Evolutionary conservation across 129 eudicot genomes (phyloP).

Genomic region (Flaveria brownii): DNA sequence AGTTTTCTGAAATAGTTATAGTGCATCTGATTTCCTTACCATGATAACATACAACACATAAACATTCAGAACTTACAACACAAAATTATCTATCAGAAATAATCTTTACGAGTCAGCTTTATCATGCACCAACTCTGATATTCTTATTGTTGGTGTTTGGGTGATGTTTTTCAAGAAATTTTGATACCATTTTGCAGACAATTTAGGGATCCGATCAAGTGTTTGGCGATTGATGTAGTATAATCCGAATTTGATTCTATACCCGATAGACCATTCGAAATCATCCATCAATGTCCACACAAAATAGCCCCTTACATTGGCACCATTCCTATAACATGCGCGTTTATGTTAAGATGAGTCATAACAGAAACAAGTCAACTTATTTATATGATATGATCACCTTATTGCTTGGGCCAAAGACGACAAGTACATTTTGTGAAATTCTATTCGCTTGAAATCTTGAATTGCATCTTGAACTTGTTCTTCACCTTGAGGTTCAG

Average conservation of each 20-base stretch:
- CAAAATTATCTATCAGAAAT: not conserved
- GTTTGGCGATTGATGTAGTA: conserved; percentile 67
- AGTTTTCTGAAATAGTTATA: not conserved
- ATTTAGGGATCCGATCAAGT: conserved; percentile 61
- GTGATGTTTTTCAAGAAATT: conserved; percentile 51
- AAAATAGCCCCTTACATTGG: conserved; percentile 82
- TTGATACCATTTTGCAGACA: conserved; percentile 75
- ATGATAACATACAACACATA: not conserved
- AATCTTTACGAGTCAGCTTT: not conserved
- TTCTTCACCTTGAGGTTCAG: conserved; percentile 35
- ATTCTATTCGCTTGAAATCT: conserved; percentile 60
- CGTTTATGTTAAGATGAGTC: not conserved
- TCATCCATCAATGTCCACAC: conserved; percentile 85
- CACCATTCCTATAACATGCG: conserved; percentile 57
- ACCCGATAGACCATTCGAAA: conserved; percentile 80
- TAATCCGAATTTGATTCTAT: conserved; percentile 47
- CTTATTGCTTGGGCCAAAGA: conserved; percentile 63
- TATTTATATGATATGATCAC: conserved; percentile 35
- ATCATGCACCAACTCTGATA: conserved; percentile 1
- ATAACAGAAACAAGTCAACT: not conserved
- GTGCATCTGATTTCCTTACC: not conserved
- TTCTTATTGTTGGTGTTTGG: conserved; percentile 5
- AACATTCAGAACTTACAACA: not conserved
- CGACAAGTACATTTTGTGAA: conserved; percentile 53
- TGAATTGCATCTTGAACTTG: conserved; percentile 32